phyloP scores from a whole-genome alignment of 2,329 filamentous ascomycete genomes.

The Xylaria sp. region DNA sequence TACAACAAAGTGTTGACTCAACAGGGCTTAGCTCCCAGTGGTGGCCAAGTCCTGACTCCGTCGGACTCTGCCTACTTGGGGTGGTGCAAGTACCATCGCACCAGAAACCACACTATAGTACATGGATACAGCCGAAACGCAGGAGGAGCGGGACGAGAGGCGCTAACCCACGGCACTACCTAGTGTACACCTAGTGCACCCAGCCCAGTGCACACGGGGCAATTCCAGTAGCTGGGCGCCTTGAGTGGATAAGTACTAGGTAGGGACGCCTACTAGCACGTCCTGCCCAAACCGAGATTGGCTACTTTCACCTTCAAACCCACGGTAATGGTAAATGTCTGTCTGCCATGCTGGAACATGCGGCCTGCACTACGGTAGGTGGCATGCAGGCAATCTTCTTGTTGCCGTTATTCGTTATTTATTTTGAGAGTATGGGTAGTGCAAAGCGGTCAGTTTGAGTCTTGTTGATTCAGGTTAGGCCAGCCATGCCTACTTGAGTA shows the following conservation, averaged over 20 bases:
- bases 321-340: conserved; percentile 1
- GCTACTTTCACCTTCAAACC: conserved; percentile 3
- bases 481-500: background rate
- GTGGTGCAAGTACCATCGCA: background rate
- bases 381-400: conserved; percentile 24
- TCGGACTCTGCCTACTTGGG: background rate
- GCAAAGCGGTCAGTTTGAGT: conserved; percentile 33
- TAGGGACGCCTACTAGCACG: background rate
- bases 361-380: conserved; percentile 1
- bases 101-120: background rate
- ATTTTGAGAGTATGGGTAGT: conserved; percentile 8
- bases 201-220: background rate
- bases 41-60: conserved; percentile 24
- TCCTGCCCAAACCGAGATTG: conserved; percentile 6
- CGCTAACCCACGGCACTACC: conserved; percentile 33
- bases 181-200: background rate
- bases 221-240: background rate
- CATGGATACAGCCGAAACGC: conserved; percentile 32
- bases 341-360: conserved; percentile 5
- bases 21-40: conserved; percentile 34
- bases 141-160: conserved; percentile 29
- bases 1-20: conserved; percentile 20
- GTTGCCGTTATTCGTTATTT: background rate
- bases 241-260: conserved; percentile 13
- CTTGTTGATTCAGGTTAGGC: conserved; percentile 27